Conservation (phyloP, 2,329 filamentous ascomycete genomes). For the Graphilbum fragrans region DNA sequence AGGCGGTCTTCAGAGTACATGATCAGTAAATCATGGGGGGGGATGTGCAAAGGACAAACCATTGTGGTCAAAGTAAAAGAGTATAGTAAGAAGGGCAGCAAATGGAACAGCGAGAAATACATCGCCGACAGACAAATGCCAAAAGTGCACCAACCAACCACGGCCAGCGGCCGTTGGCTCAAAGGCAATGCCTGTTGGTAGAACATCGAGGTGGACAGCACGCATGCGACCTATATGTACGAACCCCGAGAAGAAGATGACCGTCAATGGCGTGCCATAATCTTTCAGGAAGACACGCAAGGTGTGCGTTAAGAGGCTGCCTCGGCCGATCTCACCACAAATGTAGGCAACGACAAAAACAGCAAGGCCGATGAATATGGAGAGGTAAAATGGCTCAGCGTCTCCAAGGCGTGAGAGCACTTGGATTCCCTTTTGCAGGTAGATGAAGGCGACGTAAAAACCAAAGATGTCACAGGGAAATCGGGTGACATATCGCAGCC, state of each 20-base stretch:
- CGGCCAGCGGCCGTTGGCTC: conserved; percentile 59
- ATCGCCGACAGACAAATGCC: conserved; percentile 60
- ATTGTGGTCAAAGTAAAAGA: conserved; percentile 89
- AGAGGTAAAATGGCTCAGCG: conserved; percentile 61
- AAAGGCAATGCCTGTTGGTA: conserved; percentile 70
- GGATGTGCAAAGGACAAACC: conserved; percentile 30
- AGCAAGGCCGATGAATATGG: conserved; percentile 62
- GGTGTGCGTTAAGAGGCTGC: conserved; percentile 61
- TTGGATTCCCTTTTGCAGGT: conserved; percentile 82
- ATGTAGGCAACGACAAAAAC: conserved; percentile 68
- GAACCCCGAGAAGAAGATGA: conserved; percentile 84
- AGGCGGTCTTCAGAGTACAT: too few relatives aligned
- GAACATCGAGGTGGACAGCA: conserved; percentile 52
- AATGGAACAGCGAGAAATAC: conserved; percentile 83
- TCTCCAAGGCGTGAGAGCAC: conserved; percentile 66
- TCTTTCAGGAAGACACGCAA: conserved; percentile 77
- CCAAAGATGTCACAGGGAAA: conserved; percentile 93
- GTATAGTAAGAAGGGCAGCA: conserved; percentile 65
- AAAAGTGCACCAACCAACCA: conserved; percentile 70
- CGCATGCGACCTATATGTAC: conserved; percentile 76
- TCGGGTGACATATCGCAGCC: conserved; percentile 75
- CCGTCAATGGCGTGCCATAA: conserved; percentile 72
- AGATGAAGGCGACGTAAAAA: conserved; percentile 87
- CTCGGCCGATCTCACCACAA: conserved; percentile 58
- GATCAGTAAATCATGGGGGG: not conserved